A percentile compares a stretch with the other conserved stretches of the same genome.
Evolutionary conservation across 1,139 yeast species (phyloP).

Genomic region (Saccharomyces pastorianus): DNA sequence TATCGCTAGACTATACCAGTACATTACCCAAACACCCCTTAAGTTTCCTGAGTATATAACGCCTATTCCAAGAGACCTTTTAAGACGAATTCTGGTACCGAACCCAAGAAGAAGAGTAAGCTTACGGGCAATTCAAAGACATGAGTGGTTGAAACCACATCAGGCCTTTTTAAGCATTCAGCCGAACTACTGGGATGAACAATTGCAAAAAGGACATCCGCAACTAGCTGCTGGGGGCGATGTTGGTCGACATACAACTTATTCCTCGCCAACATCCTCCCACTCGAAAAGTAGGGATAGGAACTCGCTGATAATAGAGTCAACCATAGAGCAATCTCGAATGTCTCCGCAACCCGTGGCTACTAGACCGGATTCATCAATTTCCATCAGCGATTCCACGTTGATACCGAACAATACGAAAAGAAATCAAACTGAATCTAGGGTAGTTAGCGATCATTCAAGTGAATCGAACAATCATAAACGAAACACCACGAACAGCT

Average conservation of each 20-base stretch:
- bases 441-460: not conserved
- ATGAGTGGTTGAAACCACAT: conserved; percentile 82
- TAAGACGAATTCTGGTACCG: conserved; percentile 70
- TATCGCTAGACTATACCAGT: conserved; percentile 81
- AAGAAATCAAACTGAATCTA: not conserved
- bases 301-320: conserved; percentile 23
- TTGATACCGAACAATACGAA: conserved; percentile 7
- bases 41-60: conserved; percentile 93
- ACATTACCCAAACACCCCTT: conserved; percentile 82
- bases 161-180: conserved; percentile 73
- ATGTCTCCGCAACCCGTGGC: not conserved
- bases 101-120: conserved; percentile 66
- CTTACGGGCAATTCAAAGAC: conserved; percentile 63
- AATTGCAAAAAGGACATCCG: conserved; percentile 18
- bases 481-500: not conserved
- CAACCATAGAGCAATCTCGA: not conserved
- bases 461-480: not conserved
- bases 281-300: conserved; percentile 6
- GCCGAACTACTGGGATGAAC: conserved; percentile 83
- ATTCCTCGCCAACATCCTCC: conserved; percentile 14
- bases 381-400: conserved; percentile 19
- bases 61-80: conserved; percentile 84
- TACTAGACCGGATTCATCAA: not conserved
- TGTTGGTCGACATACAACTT: not conserved
- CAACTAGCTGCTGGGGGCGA: not conserved